Conservation (phyloP, 176 grass and related monocot species). For the Otatea glauca region DNA sequence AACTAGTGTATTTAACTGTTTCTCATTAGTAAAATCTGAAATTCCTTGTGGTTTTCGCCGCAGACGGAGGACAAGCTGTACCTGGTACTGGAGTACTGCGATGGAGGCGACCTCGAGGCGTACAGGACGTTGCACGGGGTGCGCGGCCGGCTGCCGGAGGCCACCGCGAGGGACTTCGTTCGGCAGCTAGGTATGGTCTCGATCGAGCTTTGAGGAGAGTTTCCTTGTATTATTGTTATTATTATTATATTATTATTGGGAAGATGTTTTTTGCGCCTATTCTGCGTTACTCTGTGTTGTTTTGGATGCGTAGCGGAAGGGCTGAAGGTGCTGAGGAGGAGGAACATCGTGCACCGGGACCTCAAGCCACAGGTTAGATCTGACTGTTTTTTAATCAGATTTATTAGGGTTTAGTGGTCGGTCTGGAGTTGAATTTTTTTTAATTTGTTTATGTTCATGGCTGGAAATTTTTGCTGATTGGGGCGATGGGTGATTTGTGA, state of each 20-base stretch:
- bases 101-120: conserved; percentile 61
- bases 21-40: not conserved
- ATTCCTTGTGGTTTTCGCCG: conserved; percentile 5
- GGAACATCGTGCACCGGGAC: conserved; percentile 69
- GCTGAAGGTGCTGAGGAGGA: conserved; percentile 57
- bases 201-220: not conserved
- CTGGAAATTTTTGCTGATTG: not conserved
- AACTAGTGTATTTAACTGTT: not conserved
- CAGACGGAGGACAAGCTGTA: conserved; percentile 59
- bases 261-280: not conserved
- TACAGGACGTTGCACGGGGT: conserved; percentile 37
- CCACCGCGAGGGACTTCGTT: conserved; percentile 52
- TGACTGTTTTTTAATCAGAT: not conserved
- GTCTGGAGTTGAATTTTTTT: not conserved
- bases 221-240: not conserved
- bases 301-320: conserved; percentile 55
- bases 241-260: not conserved
- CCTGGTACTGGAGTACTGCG: conserved; percentile 71
- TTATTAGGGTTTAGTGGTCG: not conserved
- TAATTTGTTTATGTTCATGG: not conserved
- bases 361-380: conserved; percentile 73
- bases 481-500: not conserved
- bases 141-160: conserved; percentile 54
- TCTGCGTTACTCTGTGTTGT: not conserved
- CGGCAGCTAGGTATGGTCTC: conserved; percentile 57